Evolutionary conservation across 2,329 filamentous ascomycete genomes (phyloP).

Genomic region (Chaetothyriales sp.): DNA sequence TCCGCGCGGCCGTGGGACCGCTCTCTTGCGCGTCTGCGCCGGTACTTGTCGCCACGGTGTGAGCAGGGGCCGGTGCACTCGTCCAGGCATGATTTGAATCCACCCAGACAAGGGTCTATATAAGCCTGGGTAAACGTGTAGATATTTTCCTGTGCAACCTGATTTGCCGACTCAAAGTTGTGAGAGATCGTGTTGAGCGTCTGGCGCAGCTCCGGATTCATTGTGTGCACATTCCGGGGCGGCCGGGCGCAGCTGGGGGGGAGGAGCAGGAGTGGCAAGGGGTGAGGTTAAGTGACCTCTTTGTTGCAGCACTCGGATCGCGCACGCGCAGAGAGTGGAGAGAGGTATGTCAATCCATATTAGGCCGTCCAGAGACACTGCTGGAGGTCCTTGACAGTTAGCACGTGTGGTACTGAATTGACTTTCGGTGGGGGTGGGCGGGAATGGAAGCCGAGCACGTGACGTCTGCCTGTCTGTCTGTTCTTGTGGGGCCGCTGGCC

Average conservation of each 20-base stretch:
- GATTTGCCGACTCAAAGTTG: conserved; percentile 78
- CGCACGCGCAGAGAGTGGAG: neutral
- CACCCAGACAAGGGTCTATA: conserved; percentile 62
- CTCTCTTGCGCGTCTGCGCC: conserved; percentile 47
- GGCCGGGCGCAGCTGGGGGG: too few relatives aligned
- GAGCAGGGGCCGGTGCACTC: conserved; percentile 51
- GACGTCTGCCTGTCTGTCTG: neutral
- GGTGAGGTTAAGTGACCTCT: neutral
- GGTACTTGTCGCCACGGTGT: conserved; percentile 56
- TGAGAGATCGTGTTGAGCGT: conserved; percentile 86
- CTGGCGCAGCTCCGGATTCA: conserved; percentile 49
- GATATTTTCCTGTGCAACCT: conserved; percentile 78
- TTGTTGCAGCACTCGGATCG: neutral
- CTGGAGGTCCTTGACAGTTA: too few relatives aligned
- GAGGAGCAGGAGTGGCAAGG: neutral
- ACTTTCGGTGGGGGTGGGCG: too few relatives aligned
- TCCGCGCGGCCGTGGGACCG: conserved; percentile 50
- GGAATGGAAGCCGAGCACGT: neutral
- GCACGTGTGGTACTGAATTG: neutral
- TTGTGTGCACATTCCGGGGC: conserved; percentile 5
- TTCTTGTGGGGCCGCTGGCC: too few relatives aligned
- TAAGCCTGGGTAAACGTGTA: conserved; percentile 81
- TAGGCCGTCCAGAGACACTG: neutral
- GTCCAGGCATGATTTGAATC: conserved; percentile 50
- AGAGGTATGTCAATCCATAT: neutral